phyloP scores from a whole-genome alignment of 345 rosid genomes.

The Brassica cretica region DNA sequence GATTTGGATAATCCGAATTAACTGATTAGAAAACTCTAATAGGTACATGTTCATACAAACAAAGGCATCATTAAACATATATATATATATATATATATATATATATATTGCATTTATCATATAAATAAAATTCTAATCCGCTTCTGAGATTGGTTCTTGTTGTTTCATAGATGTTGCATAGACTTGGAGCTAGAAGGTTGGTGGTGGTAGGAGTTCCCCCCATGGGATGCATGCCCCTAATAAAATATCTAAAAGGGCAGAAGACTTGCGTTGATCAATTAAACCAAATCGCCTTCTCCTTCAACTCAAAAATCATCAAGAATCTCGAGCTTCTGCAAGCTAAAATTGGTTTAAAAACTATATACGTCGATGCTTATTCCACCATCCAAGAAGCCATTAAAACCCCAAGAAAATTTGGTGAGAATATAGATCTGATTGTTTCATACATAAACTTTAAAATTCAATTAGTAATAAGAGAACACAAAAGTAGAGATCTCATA shows the following conservation, averaged over 20 bases:
- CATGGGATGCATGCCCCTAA: constrained; percentile 83
- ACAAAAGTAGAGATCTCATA: not conserved
- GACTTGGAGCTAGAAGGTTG: constrained; percentile 58
- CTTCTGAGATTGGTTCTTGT: constrained; percentile 1
- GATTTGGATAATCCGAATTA: not conserved
- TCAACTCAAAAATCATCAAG: constrained; percentile 54
- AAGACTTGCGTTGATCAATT: constrained; percentile 50
- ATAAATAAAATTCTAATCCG: not conserved
- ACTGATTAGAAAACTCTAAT: not conserved
- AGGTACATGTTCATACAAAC: not conserved
- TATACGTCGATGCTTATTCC: constrained; percentile 55
- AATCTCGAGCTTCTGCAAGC: constrained; percentile 40
- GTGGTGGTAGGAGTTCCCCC: constrained; percentile 87
- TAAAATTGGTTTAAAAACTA: constrained; percentile 49
- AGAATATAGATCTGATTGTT: not conserved
- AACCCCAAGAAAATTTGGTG: constrained; percentile 60
- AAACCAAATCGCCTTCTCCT: constrained; percentile 51
- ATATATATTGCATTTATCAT: not conserved
- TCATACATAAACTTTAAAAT: not conserved
- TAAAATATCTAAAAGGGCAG: constrained; percentile 53
- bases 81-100: not conserved
- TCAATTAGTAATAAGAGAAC: not conserved
- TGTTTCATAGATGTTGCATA: constrained; percentile 56
- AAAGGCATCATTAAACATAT: not conserved
- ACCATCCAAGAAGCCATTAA: constrained; percentile 49